Evolutionary conservation across 257 asterid genomes (phyloP).

Genomic region (Solanum verrucosum): DNA sequence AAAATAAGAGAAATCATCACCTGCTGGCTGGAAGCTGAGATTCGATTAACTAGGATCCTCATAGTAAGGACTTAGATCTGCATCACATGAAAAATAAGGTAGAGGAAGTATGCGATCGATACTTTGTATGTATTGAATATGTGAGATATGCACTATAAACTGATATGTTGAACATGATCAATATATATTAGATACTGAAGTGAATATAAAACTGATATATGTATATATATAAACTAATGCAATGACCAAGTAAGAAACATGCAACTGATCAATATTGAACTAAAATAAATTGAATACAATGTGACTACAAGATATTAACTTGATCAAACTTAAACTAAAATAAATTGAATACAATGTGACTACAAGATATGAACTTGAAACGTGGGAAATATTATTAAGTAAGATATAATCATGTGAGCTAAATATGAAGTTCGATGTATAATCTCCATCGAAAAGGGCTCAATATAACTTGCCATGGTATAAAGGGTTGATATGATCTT

Average conservation of each 20-base stretch:
- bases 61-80: no score
- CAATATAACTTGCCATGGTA: neutral
- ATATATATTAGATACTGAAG: neutral
- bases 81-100: neutral
- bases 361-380: neutral
- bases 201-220: neutral
- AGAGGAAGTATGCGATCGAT: neutral
- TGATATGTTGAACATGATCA: neutral
- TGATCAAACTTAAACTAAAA: neutral
- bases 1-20: neutral
- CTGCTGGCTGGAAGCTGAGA: neutral
- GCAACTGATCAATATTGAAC: neutral
- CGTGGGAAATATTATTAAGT: neutral
- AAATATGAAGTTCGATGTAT: neutral
- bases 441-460: neutral
- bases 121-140: neutral
- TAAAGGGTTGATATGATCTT: neutral
- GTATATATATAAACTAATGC: no score
- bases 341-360: neutral
- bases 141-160: neutral
- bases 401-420: neutral
- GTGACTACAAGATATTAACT: neutral
- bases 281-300: neutral
- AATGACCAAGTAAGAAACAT: neutral
- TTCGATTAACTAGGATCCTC: neutral